Percentiles rank a stretch among this genome's conserved stretches.
Conservation (phyloP, 1,139 yeast species). For the Yarrowia galli region DNA sequence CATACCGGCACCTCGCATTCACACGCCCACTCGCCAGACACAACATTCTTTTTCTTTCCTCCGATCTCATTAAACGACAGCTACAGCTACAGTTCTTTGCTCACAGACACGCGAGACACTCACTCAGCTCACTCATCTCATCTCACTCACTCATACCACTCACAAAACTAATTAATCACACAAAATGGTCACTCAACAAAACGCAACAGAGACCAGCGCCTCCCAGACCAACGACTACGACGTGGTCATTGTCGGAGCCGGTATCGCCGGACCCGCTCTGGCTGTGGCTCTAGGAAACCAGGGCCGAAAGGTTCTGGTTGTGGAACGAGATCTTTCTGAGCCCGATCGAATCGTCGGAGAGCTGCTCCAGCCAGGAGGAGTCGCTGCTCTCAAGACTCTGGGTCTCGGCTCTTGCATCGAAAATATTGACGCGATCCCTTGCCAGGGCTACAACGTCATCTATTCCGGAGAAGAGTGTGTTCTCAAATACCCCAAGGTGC, state of each 20-base stretch:
- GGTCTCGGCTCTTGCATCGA: constrained; percentile 85
- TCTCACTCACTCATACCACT: not conserved
- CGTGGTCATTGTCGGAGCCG: constrained; percentile 86
- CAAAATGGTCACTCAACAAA: constrained; percentile 11
- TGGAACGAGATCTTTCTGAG: constrained; percentile 86
- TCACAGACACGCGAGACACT: not conserved
- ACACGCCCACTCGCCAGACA: not conserved
- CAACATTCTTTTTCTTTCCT: not conserved
- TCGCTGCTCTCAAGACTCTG: constrained; percentile 76
- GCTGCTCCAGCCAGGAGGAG: constrained; percentile 93
- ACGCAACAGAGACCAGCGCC: constrained; percentile 1
- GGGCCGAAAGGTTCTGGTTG: constrained; percentile 70
- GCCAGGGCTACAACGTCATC: constrained; percentile 81
- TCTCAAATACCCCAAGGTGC: constrained; percentile 68
- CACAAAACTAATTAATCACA: not conserved
- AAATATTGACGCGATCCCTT: constrained; percentile 79
- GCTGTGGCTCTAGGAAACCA: constrained; percentile 91
- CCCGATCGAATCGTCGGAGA: constrained; percentile 99
- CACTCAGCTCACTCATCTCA: too few species aligned
- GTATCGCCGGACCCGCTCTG: constrained; percentile 92
- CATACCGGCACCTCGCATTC: not conserved
- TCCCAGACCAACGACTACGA: constrained; percentile 53
- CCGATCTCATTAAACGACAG: not conserved
- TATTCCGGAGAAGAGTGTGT: constrained; percentile 63
- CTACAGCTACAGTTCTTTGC: too few species aligned